Evolutionary conservation across 2,329 filamentous ascomycete species (phyloP).

Genomic region (Trichothecium sympodiale): DNA sequence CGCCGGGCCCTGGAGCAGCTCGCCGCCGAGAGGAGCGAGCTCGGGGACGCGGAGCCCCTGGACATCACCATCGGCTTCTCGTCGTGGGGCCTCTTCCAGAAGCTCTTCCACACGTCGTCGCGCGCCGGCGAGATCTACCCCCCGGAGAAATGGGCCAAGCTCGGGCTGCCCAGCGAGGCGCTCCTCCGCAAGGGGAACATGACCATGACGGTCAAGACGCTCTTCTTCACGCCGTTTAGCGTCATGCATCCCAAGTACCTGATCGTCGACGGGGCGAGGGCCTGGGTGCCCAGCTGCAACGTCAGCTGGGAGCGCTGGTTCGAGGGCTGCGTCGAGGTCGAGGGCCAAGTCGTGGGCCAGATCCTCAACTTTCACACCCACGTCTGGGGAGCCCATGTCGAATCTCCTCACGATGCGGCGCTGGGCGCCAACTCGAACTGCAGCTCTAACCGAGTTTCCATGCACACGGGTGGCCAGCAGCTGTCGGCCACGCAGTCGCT

Average conservation of each 20-base stretch:
- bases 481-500: constrained; percentile 17
- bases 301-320: constrained; percentile 85
- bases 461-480: constrained; percentile 4
- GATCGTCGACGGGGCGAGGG: constrained; percentile 54
- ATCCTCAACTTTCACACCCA: constrained; percentile 55
- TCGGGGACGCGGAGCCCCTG: constrained; percentile 24
- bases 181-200: constrained; percentile 45
- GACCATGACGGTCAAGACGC: constrained; percentile 60
- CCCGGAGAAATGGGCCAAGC: constrained; percentile 44
- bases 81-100: constrained; percentile 60
- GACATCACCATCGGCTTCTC: constrained; percentile 68
- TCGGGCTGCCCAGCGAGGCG: constrained; percentile 51
- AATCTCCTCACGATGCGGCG: neutral
- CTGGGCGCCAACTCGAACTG: neutral
- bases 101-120: constrained; percentile 61
- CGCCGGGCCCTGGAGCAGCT: constrained; percentile 46
- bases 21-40: constrained; percentile 30
- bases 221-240: constrained; percentile 71
- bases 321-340: constrained; percentile 61
- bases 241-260: constrained; percentile 86
- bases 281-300: constrained; percentile 70
- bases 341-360: constrained; percentile 48
- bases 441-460: constrained; percentile 4
- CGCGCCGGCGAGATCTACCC: constrained; percentile 50
- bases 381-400: constrained; percentile 47